Percentiles rank a stretch among this genome's conserved stretches.
phyloP scores from a whole-genome alignment of 192 early-diverging fungal species.

The Dimargaris verticillata region DNA sequence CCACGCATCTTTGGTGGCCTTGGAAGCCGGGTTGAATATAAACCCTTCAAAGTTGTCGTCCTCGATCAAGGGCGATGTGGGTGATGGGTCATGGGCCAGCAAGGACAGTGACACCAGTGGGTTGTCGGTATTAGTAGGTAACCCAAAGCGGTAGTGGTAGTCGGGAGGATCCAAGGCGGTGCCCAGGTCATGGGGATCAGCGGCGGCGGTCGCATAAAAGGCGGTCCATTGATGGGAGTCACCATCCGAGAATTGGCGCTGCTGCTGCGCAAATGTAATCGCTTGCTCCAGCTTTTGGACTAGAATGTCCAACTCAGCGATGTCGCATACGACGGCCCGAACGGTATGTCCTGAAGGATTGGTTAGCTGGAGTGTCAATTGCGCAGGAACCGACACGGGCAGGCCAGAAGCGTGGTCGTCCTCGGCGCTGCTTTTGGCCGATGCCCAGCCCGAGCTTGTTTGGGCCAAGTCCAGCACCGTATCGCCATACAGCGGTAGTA shows the following conservation, averaged over 20 bases:
- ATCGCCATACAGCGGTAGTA: background rate
- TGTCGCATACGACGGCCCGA: background rate
- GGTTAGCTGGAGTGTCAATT: background rate
- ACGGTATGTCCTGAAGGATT: background rate
- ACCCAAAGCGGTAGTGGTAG: background rate
- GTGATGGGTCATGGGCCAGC: background rate
- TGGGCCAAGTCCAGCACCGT: background rate
- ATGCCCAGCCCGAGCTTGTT: background rate
- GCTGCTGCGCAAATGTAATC: background rate
- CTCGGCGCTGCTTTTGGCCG: background rate
- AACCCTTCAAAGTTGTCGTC: slow-evolving; percentile 1
- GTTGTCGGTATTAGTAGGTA: background rate
- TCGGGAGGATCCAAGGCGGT: background rate
- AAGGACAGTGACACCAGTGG: background rate
- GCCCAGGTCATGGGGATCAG: background rate
- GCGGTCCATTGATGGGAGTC: background rate
- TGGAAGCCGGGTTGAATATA: background rate
- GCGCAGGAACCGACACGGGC: background rate
- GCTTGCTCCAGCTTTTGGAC: background rate
- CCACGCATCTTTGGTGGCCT: slow-evolving; percentile 8
- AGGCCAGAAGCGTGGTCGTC: background rate
- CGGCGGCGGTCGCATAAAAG: background rate
- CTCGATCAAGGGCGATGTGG: background rate
- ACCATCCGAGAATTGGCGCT: background rate
- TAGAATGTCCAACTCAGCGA: background rate